A percentile compares a stretch with the other conserved stretches of the same genome.
These are phyloP conservation scores for Dioscorea alata DNA, from an alignment of 106 monocot genomes.

Conservation along the genomic window DNA sequence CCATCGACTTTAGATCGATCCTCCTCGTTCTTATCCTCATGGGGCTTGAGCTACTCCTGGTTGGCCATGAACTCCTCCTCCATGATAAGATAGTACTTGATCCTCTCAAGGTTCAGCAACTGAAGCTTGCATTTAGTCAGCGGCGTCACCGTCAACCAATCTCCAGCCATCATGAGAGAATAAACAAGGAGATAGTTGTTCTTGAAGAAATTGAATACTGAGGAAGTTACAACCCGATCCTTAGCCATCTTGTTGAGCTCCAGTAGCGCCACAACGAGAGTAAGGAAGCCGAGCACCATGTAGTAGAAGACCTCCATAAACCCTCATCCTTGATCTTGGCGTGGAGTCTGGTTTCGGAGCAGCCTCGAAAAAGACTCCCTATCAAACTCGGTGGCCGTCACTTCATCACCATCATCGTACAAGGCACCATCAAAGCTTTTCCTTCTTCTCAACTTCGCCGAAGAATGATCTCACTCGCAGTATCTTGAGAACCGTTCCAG, in stretches of 20 bases:
- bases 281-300: slow-evolving; percentile 67
- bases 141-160: slow-evolving; percentile 73
- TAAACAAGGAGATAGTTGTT: slow-evolving; percentile 96
- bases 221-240: slow-evolving; percentile 70
- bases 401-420: no score
- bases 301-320: slow-evolving; percentile 91
- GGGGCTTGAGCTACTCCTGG: slow-evolving; percentile 85
- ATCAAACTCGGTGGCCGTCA: no score
- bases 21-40: slow-evolving; percentile 97
- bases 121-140: slow-evolving; percentile 87
- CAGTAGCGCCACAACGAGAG: slow-evolving; percentile 60
- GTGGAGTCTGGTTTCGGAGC: no score
- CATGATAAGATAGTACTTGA: slow-evolving; percentile 95
- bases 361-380: no score
- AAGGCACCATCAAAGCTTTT: no score
- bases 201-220: slow-evolving; percentile 92
- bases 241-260: slow-evolving; percentile 87
- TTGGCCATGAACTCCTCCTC: slow-evolving; percentile 93
- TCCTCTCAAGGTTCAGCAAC: slow-evolving; percentile 86
- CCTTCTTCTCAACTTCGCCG: no score
- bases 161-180: slow-evolving; percentile 97
- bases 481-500: no score
- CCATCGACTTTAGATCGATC: slow-evolving; percentile 96
- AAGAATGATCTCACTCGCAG: no score
- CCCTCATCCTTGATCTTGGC: no score